Conservation (phyloP, 495 filamentous ascomycete species). For the Tuber borchii region DNA sequence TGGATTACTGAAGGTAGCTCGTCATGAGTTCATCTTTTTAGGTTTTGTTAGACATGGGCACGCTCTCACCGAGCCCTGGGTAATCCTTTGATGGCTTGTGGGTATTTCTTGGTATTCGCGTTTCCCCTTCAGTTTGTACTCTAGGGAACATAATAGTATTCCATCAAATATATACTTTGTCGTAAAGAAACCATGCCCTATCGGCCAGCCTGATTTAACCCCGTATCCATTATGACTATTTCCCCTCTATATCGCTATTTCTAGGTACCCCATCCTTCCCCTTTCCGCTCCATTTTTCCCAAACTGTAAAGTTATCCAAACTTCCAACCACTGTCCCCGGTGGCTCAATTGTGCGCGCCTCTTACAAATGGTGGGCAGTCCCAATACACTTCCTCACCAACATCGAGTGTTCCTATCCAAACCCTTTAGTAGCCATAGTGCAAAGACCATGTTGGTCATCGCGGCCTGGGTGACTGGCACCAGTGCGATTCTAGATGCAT, state of each 20-base stretch:
- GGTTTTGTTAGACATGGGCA: too few species aligned
- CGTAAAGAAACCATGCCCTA: background rate
- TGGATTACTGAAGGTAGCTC: too few species aligned
- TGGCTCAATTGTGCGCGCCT: background rate
- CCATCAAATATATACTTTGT: too few species aligned
- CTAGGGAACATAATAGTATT: too few species aligned
- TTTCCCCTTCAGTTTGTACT: too few species aligned
- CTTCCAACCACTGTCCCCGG: background rate
- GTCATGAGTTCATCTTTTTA: too few species aligned
- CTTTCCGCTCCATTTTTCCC: background rate
- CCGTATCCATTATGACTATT: background rate
- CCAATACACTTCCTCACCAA: background rate
- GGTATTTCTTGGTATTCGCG: too few species aligned
- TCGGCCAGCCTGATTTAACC: background rate
- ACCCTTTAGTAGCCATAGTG: background rate
- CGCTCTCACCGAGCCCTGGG: too few species aligned
- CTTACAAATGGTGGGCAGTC: background rate
- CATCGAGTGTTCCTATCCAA: background rate
- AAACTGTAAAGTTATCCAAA: conserved; percentile 3
- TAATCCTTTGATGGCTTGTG: too few species aligned
- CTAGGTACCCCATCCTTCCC: background rate
- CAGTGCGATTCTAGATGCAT: background rate
- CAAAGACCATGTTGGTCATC: background rate
- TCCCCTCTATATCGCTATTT: background rate
- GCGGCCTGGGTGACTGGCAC: background rate